Percentiles rank a stretch among this genome's conserved stretches.
phyloP scores from a whole-genome alignment of 108 stramenopile species.

The Skeletonema costatum region DNA sequence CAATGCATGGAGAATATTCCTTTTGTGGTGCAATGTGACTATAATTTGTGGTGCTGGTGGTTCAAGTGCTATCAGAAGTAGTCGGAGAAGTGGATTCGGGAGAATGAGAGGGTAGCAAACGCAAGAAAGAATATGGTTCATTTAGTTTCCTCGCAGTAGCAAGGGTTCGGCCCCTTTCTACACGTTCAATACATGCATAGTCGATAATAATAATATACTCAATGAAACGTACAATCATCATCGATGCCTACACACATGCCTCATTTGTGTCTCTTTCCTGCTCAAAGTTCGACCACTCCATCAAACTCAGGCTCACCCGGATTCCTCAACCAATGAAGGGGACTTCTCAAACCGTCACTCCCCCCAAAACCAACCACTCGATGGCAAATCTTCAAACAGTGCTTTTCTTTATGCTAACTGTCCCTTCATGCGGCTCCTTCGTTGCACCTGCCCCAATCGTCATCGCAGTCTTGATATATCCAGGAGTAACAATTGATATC shows the following conservation, averaged over 20 bases:
- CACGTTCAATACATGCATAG: too few relatives aligned
- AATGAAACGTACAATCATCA: too few relatives aligned
- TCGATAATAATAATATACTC: too few relatives aligned
- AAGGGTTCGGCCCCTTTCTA: too few relatives aligned
- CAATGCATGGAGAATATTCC: not conserved
- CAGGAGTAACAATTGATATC: constrained; percentile 56
- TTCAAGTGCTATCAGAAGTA: not conserved
- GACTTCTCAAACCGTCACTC: constrained; percentile 60
- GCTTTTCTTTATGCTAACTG: constrained; percentile 34
- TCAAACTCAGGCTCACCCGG: constrained; percentile 76
- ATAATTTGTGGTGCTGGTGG: not conserved
- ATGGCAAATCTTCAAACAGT: constrained; percentile 48
- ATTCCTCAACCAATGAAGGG: constrained; percentile 61
- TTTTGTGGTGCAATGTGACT: not conserved
- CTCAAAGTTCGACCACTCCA: constrained; percentile 26
- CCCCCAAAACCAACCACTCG: constrained; percentile 70
- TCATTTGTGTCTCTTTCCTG: not conserved
- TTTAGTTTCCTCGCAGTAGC: too few relatives aligned
- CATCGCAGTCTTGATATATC: constrained; percentile 69
- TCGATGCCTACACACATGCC: not conserved
- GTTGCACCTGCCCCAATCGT: constrained; percentile 50
- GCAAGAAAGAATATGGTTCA: too few relatives aligned
- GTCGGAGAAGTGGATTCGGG: not conserved
- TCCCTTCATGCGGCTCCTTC: constrained; percentile 62
- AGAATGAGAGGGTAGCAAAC: not conserved